Base-by-base conservation (phyloP, 495 filamentous ascomycete species). In the Bacidia rubella region DNA sequence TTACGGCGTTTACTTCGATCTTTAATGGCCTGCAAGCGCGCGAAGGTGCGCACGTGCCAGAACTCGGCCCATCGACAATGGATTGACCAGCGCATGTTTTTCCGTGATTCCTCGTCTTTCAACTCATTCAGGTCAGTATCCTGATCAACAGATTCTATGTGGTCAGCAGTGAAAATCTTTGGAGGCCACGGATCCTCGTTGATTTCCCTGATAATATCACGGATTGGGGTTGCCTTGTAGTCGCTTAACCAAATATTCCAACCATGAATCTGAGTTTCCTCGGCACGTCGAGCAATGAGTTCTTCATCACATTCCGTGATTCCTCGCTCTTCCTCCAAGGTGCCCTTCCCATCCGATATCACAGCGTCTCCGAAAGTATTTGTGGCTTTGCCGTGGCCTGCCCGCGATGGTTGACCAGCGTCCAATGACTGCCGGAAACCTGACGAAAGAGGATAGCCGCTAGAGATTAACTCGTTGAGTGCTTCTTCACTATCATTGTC, bases 361-460 rank as follows among this genome's bases (percentile, higher is more conserved):
- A 80, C 73, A 54, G 81, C 69, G 22, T 87, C 83, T 1, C 82
- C 83, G 39, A 74, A 70, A 1, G 62, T 56, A 49, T 76, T 74
- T 7, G 69, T 59, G 26, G 70, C 61, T 60, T 90, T 90, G 20
- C 83, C 85, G 54, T 84, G 75, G 38, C 80, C 71, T 0, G 66
- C 71, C 21, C 81, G 71, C 23, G 74, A 74, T 20, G 68, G 56
- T 44, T 83, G 79, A 20, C 74, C 78, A 0, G 68, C 69, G 73
- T 12, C 82, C 82, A 66, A 67, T 81, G 72, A 71, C 88, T 47
- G 72, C 5, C 19, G 41, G 41, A 44, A 44, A 9, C 12, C 85
- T 66, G 75, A 77, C 53, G 85, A 90, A 49, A 93, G 76, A 2
- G 87, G 87, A 57, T 87, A 84, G 48, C 85, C 77, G 27, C 86